Conservation (phyloP, 1,284 basidiomycete genomes). For the Mycena citricolor region DNA sequence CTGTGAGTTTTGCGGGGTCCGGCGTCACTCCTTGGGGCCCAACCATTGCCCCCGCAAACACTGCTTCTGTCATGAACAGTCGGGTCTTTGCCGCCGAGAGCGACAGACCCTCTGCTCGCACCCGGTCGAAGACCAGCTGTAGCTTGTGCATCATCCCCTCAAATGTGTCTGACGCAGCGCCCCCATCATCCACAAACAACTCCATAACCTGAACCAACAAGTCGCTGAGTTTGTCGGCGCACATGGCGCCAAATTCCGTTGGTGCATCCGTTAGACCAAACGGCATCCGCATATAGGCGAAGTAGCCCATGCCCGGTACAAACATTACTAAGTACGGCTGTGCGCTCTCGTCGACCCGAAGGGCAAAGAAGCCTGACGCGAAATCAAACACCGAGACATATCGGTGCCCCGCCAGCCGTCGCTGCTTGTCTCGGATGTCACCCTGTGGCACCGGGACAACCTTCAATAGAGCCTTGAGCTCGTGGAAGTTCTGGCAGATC, state of each 20-base stretch:
- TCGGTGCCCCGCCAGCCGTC: conserved; percentile 31
- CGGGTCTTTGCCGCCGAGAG: conserved; percentile 32
- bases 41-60: conserved; percentile 34
- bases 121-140: conserved; percentile 22
- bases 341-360: conserved; percentile 28
- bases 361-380: conserved; percentile 33
- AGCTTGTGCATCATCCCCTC: conserved; percentile 25
- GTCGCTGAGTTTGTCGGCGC: conserved; percentile 3
- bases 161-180: conserved; percentile 28
- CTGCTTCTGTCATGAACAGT: conserved; percentile 33
- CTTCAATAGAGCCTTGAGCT: conserved; percentile 22
- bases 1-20: conserved; percentile 33
- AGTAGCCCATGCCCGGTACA: conserved; percentile 39
- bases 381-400: conserved; percentile 35
- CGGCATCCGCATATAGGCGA: conserved; percentile 37
- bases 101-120: conserved; percentile 29
- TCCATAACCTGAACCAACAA: conserved; percentile 25
- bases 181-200: conserved; percentile 36
- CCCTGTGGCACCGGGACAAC: conserved; percentile 34
- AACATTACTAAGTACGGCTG: conserved; percentile 39
- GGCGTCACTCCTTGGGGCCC: conserved; percentile 31
- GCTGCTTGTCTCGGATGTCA: conserved; percentile 36
- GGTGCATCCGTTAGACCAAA: conserved; percentile 43
- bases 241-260: conserved; percentile 34
- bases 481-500: conserved; percentile 35